Evolutionary conservation across 257 asterid species (phyloP).

Genomic region (Echium plantagineum): DNA sequence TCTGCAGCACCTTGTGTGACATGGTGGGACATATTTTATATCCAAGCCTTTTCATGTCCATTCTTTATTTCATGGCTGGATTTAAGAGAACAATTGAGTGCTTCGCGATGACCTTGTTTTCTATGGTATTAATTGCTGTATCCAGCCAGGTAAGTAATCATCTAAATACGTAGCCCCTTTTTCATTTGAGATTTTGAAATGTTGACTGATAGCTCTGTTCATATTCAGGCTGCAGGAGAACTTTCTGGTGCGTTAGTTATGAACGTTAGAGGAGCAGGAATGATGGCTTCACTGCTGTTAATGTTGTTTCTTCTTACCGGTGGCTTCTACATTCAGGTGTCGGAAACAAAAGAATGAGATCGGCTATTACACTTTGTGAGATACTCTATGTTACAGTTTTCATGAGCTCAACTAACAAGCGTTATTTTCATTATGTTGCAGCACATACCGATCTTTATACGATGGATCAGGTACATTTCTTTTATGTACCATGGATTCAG

Average conservation of each 20-base stretch:
- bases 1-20: slow-evolving; percentile 82
- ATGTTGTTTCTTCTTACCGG: slow-evolving; percentile 97
- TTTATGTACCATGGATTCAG: slow-evolving; percentile 87
- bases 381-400: too few species aligned
- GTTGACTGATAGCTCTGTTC: background rate
- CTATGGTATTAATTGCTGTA: slow-evolving; percentile 50
- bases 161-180: background rate
- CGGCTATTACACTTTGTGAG: too few species aligned
- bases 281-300: slow-evolving; percentile 65
- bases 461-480: slow-evolving; percentile 78
- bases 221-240: slow-evolving; percentile 94
- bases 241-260: slow-evolving; percentile 82
- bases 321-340: slow-evolving; percentile 91
- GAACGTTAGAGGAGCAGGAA: slow-evolving; percentile 82
- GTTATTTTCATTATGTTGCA: slow-evolving; percentile 17
- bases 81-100: slow-evolving; percentile 60
- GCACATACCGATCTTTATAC: slow-evolving; percentile 84
- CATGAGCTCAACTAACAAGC: background rate
- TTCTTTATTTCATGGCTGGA: slow-evolving; percentile 90
- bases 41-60: slow-evolving; percentile 68
- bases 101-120: slow-evolving; percentile 59
- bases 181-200: background rate
- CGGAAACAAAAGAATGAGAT: background rate
- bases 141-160: slow-evolving; percentile 67
- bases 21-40: slow-evolving; percentile 73